phyloP scores from a whole-genome alignment of 192 early-diverging fungal genomes.

The Anaeromyces robustus region DNA sequence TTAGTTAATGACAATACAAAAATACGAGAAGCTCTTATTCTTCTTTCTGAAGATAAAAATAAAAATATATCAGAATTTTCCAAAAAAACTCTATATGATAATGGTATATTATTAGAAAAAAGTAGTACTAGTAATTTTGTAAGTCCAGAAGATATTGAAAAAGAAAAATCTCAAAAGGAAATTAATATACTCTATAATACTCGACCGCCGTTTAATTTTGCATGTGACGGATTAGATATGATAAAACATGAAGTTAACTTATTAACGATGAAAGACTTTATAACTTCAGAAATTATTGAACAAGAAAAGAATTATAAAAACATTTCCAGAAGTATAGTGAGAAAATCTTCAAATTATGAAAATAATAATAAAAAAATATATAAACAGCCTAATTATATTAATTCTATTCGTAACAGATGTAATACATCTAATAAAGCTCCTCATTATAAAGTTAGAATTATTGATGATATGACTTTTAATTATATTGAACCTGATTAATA shows the following conservation, averaged over 20 bases:
- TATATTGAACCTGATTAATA: not conserved
- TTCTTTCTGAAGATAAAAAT: not conserved
- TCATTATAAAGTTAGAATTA: not conserved
- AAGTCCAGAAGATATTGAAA: not conserved
- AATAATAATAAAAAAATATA: too few relatives aligned
- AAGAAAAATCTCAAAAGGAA: not conserved
- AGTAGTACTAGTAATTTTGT: not conserved
- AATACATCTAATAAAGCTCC: too few relatives aligned
- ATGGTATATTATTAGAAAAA: not conserved
- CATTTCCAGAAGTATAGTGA: too few relatives aligned
- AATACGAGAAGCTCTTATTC: not conserved
- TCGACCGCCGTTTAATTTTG: not conserved
- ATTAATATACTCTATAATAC: not conserved
- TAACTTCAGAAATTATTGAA: not conserved
- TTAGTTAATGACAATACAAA: not conserved
- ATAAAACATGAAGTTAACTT: not conserved
- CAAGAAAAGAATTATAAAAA: not conserved
- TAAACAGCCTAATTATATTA: too few relatives aligned
- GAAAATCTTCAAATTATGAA: too few relatives aligned
- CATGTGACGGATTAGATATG: not conserved
- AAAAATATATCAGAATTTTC: not conserved
- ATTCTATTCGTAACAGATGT: too few relatives aligned
- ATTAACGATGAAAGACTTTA: not conserved
- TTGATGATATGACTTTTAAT: not conserved
- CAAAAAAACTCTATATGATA: not conserved